A percentile compares a stretch with the other conserved stretches of the same genome.
Evolutionary conservation across 164 flowering plant genomes (phyloP).

Genomic region (Chimonanthus praecox): DNA sequence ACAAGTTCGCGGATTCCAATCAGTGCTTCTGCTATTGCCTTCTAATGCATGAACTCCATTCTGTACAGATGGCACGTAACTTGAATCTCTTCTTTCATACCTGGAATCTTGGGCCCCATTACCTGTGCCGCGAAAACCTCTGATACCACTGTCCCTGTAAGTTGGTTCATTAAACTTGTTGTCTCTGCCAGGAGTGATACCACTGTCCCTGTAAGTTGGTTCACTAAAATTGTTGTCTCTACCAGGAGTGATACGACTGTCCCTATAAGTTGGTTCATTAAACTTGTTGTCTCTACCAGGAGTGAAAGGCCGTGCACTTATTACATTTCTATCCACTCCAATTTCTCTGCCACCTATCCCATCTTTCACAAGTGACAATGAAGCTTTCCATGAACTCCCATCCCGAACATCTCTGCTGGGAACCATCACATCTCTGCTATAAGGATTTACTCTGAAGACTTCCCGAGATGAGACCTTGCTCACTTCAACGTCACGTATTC

Average conservation of each 20-base stretch:
- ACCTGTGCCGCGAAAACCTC: constrained; percentile 22
- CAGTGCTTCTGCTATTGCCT: constrained; percentile 32
- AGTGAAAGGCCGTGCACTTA: constrained; percentile 27
- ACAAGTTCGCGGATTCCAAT: constrained; percentile 29
- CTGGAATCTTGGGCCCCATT: constrained; percentile 22
- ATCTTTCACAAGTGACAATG: constrained; percentile 36
- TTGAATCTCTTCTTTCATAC: constrained; percentile 39
- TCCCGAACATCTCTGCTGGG: constrained; percentile 56
- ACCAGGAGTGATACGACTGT: constrained; percentile 11
- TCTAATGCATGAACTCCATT: constrained; percentile 43
- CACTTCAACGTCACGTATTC: constrained; percentile 42
- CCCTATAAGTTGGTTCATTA: neutral
- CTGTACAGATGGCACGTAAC: constrained; percentile 39
- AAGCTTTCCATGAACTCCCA: constrained; percentile 54
- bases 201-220: constrained; percentile 1
- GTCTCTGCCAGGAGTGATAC: constrained; percentile 17
- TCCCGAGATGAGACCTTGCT: constrained; percentile 48
- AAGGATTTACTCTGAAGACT: constrained; percentile 27
- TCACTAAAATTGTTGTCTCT: constrained; percentile 33
- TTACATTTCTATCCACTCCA: constrained; percentile 30
- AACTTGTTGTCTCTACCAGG: constrained; percentile 37
- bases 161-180: constrained; percentile 25
- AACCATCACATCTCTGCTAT: constrained; percentile 18
- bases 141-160: constrained; percentile 12
- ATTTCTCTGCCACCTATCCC: constrained; percentile 28